phyloP scores from a whole-genome alignment of 495 filamentous ascomycete species.

The Xylaria cubensis region DNA sequence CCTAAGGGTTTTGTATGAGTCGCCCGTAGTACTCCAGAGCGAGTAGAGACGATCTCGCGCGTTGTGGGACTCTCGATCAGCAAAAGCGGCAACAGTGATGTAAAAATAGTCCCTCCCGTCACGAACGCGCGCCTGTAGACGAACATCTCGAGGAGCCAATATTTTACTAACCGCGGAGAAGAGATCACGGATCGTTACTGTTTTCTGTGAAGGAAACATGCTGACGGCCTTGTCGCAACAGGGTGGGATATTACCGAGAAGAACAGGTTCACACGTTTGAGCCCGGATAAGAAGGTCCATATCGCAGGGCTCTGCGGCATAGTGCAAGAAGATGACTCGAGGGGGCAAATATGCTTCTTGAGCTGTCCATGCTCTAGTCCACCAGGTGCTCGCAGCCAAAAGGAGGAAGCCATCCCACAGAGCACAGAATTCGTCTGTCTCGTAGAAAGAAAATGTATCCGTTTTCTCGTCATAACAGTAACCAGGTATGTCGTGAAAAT shows the following conservation, averaged over 20 bases:
- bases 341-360: neutral
- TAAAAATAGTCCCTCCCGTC: neutral
- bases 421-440: neutral
- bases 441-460: neutral
- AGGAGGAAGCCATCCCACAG: neutral
- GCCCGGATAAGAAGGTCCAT: neutral
- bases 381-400: neutral
- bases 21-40: neutral
- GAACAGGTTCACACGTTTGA: neutral
- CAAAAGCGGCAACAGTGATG: neutral
- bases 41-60: neutral
- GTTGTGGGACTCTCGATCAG: neutral
- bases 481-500: conserved; percentile 1
- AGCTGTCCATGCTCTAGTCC: neutral
- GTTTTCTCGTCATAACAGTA: neutral
- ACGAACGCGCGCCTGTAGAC: neutral
- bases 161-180: neutral
- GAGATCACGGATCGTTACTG: neutral
- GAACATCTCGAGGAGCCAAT: neutral
- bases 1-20: neutral
- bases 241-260: neutral
- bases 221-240: neutral
- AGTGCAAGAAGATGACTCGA: neutral
- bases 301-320: neutral
- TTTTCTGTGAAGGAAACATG: neutral